Conservation (phyloP, 306 rosid genomes). For the Casuarina glauca region DNA sequence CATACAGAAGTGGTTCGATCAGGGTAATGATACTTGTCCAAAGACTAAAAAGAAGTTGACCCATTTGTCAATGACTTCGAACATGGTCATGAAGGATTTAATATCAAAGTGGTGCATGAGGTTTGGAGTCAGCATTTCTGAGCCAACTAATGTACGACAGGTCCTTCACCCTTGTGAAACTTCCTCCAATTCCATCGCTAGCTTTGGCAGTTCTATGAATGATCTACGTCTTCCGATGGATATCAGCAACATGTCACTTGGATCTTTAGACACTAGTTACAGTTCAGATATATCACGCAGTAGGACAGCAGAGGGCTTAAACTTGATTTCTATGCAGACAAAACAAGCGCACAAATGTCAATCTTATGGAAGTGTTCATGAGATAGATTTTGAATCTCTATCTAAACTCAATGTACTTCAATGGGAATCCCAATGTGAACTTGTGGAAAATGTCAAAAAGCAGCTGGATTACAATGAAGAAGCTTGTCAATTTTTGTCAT, state of each 20-base stretch:
- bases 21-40: constrained; percentile 73
- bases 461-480: constrained; percentile 41
- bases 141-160: constrained; percentile 50
- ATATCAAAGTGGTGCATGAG: constrained; percentile 71
- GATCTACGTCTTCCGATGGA: constrained; percentile 62
- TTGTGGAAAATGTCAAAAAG: constrained; percentile 59
- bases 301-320: constrained; percentile 33
- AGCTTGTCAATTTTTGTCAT: constrained; percentile 41
- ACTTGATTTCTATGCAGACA: constrained; percentile 34
- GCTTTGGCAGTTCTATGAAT: constrained; percentile 71
- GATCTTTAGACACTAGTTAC: constrained; percentile 59
- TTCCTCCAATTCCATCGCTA: constrained; percentile 61
- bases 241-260: constrained; percentile 67
- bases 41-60: constrained; percentile 52
- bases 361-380: constrained; percentile 35
- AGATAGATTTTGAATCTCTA: constrained; percentile 45
- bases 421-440: constrained; percentile 75
- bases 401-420: constrained; percentile 59
- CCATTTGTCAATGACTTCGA: constrained; percentile 54
- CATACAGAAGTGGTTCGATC: constrained; percentile 88
- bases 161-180: constrained; percentile 43
- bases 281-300: constrained; percentile 47
- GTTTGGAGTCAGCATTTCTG: constrained; percentile 49
- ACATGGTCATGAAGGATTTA: constrained; percentile 56
- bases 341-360: constrained; percentile 29